Conservation (phyloP, 2,329 filamentous ascomycete genomes). For the Cytospora mali region DNA sequence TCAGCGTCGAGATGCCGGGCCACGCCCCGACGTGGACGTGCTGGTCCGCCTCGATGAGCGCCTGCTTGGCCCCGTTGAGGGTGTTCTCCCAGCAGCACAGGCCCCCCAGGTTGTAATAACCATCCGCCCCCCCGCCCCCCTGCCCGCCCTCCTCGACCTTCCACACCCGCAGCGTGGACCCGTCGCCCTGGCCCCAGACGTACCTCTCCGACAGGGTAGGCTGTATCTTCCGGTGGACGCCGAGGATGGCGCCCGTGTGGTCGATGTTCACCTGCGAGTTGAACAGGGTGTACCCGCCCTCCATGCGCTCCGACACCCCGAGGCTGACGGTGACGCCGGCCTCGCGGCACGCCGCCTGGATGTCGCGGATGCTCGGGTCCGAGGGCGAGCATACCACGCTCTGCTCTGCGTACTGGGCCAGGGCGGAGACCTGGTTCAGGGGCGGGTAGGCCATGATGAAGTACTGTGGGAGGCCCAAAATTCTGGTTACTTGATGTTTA, state of each 20-base stretch:
- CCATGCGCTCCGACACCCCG: constrained; percentile 34
- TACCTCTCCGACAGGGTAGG: constrained; percentile 37
- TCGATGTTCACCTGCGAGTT: constrained; percentile 37
- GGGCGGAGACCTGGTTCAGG: constrained; percentile 30
- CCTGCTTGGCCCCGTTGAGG: constrained; percentile 37
- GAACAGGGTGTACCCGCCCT: constrained; percentile 35
- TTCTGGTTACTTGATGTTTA: too few species aligned
- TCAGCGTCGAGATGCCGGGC: constrained; percentile 37
- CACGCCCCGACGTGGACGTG: constrained; percentile 37
- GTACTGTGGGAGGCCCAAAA: constrained; percentile 25
- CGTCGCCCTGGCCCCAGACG: constrained; percentile 37
- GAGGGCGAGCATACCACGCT: constrained; percentile 29
- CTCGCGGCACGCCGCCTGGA: constrained; percentile 31
- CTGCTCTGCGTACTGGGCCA: constrained; percentile 32
- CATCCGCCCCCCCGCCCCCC: too few species aligned
- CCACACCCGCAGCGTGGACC: constrained; percentile 34
- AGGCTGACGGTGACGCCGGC: constrained; percentile 31
- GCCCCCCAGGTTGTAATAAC: constrained; percentile 33
- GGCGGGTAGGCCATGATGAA: constrained; percentile 34
- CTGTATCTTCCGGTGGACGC: constrained; percentile 39
- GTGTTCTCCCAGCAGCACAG: constrained; percentile 40
- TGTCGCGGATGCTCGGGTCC: constrained; percentile 27
- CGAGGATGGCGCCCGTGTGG: constrained; percentile 33
- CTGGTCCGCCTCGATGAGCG: constrained; percentile 36
- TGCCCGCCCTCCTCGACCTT: background rate